Base-by-base conservation (phyloP, 2,329 filamentous ascomycete species). In the Colletotrichum sp. region DNA sequence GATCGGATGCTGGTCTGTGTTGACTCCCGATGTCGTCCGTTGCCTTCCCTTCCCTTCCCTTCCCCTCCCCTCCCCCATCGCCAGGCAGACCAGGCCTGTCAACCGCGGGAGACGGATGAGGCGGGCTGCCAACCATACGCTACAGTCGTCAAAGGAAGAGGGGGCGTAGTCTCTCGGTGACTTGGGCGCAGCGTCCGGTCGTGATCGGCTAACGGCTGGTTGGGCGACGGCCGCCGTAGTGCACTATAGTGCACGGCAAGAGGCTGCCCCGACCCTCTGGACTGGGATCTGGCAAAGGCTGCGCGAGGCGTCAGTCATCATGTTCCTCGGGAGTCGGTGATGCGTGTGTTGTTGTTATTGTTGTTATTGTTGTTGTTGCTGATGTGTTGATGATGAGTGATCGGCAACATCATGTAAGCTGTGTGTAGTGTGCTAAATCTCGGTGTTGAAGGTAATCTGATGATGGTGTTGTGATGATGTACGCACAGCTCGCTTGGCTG, bases 181-280 rank as follows among this genome's bases (percentile, higher is more conserved):
- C 60, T n/a, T 43, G 60, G 57, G 26, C 55, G 38, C 43, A 58
- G 32, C 52, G 24, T 34, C 69, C 61, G 36, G 52, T 18, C 61
- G 30, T 30, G 68, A 72, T 75, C 52, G 68, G 68, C 73, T 67
- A 75, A 73, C 73, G 70, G 73, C 55, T 75, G 73, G 69, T 32
- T 67, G 55, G n/a, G 21, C 38, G 73, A 60, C 71, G 34, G 57
- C 30, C 30, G 21, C 32, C 24, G 43, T 75, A 72, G 69, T 64
- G 64, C 70, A 36, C 21, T 32, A 21, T 68, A 67, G 69, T 34
- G 32, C 70, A 57, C 63, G 55, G 58, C 26, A n/a, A 32, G 70
- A 73, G 70, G 72, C 73, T 63, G 73, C 73, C 70, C 73, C 73
- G 73, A 32, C 70, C 73, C 73, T 73, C 55, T 63, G 73, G 73